Evolutionary conservation across 2,329 filamentous ascomycete genomes (phyloP), one percentile per base, ranked within the genome.

Genomic region (Pseudogymnoascus sp.): DNA sequence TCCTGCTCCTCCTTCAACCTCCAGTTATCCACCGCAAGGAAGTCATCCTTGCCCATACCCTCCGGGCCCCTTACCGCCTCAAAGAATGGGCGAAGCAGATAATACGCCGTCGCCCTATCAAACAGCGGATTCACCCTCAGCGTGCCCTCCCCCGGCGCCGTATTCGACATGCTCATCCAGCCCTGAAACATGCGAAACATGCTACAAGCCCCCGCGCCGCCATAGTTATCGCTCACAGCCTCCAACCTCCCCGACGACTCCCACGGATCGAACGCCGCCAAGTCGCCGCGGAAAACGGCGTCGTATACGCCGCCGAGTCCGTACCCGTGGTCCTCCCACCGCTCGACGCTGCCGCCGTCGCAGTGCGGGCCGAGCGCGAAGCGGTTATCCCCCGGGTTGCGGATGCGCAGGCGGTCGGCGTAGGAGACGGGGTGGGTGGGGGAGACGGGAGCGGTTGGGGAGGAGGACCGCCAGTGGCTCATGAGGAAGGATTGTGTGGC

Each of bases 151-250:
- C 81, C 80, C 0, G 90, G 89, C 0, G 81, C 85, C 0, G 85
- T 88, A n/a, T 78, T 76, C 63, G 87, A 91, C 81, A 97, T 87
- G 64, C 83, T 84, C 61, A 97, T 74, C 92, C 92, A 97, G 16
- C 91, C 92, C 75, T 97, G 92, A 73, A 90, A 93, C 81, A 91
- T 89, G 39, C 93, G 83, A 75, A 96, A 92, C 78, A 92, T 91
- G 52, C 83, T 88, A 75, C 91, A 96, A 0, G 89, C 86, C 0
- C 92, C 92, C 0, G 91, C 81, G 0, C 92, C 91, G 60, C 90
- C 81, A 72, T 97, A 94, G 35, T 92, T 76, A 73, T 96, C 88
- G 64, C 84, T 86, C 2, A 85, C 81, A 2, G 88, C 90, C 0
- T 77, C 74, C 0, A 93, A 79, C 3, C 92, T 83, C 6, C 83